Base-by-base conservation (phyloP, 306 rosid genomes). In the Cyamopsis tetragonoloba region DNA sequence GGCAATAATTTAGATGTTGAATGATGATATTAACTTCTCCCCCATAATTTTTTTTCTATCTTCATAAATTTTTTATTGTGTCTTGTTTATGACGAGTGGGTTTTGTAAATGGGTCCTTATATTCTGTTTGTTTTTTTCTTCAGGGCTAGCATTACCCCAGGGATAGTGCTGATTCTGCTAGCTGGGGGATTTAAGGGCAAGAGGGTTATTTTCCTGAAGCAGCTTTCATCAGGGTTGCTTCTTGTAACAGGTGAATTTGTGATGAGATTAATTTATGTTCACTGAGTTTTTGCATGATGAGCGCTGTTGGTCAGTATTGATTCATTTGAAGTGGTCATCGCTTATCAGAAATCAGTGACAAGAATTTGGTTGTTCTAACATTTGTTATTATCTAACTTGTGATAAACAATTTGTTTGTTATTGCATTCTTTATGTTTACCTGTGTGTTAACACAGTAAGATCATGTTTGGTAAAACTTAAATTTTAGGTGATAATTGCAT, bases 121-220 rank as follows among this genome's bases (percentile, higher is more conserved):
- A 8, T 59, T 42, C n/a, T 11, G 8, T 34, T 2, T 35, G 43
- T n/a, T 47, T 67, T 31, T 4, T 5, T 24, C 31, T 68, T 56
- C 23, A 85, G 87, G 66, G 74, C 85, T 34, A 82, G 85, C 68
- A 58, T 82, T 75, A 77, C 87, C 15, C 87, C 90, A 0, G 90
- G 90, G 3, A 85, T 83, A 0, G 90, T 86, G 23, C 39, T 86
- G 72, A 86, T 86, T 5, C 69, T 86, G 28, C 91, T 86, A 63
- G 81, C 91, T 27, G 88, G 88, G 59, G 75, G 88, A 28, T 86
- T 86, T 72, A 86, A 65, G 81, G 91, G 91, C 47, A 85, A 77
- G 69, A 77, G 90, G 60, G 90, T 85, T 15, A 87, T 82, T 37
- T 85, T 85, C 39, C 37, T 85, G 70, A 85, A 85, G 75, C 90